A percentile compares a stretch with the other conserved stretches of the same genome.
Evolutionary conservation across 148 eudicot genomes (phyloP).

Genomic region (Limonium bicolor): DNA sequence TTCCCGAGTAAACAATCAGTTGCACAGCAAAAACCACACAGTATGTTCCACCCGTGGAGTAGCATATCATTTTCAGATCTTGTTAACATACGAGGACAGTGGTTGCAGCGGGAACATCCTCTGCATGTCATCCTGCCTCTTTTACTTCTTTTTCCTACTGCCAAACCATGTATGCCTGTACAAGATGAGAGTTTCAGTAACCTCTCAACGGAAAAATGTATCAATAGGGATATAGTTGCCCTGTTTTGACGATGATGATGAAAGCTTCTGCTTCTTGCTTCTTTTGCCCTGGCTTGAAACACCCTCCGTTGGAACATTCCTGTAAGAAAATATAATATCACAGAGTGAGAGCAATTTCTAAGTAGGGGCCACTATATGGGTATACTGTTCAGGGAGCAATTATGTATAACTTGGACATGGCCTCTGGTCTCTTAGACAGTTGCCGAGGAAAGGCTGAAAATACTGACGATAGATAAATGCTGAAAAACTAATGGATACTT

Average conservation of each 20-base stretch:
- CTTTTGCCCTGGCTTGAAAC: slow-evolving; percentile 19
- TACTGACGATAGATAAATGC: background rate
- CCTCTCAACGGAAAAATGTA: slow-evolving; percentile 25
- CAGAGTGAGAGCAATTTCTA: background rate
- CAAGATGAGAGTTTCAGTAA: background rate
- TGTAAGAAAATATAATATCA: slow-evolving; percentile 5
- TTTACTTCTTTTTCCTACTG: too few species aligned
- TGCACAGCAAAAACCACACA: too few species aligned
- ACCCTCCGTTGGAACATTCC: slow-evolving; percentile 28
- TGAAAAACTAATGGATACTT: background rate
- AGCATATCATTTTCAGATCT: too few species aligned
- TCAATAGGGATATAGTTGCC: slow-evolving; percentile 66
- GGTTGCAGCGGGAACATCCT: too few species aligned
- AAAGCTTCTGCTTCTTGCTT: slow-evolving; percentile 52
- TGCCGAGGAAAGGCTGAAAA: background rate
- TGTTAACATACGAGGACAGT: too few species aligned
- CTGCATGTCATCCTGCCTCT: too few species aligned
- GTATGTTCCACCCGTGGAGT: too few species aligned
- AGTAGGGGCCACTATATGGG: too few species aligned
- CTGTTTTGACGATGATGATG: slow-evolving; percentile 23
- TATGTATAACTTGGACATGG: background rate
- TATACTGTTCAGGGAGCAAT: background rate
- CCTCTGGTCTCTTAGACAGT: background rate
- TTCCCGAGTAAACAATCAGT: too few species aligned
- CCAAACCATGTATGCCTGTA: too few species aligned